phyloP scores from a whole-genome alignment of 2,329 filamentous ascomycete genomes.

The Grosmannia clavigera region DNA sequence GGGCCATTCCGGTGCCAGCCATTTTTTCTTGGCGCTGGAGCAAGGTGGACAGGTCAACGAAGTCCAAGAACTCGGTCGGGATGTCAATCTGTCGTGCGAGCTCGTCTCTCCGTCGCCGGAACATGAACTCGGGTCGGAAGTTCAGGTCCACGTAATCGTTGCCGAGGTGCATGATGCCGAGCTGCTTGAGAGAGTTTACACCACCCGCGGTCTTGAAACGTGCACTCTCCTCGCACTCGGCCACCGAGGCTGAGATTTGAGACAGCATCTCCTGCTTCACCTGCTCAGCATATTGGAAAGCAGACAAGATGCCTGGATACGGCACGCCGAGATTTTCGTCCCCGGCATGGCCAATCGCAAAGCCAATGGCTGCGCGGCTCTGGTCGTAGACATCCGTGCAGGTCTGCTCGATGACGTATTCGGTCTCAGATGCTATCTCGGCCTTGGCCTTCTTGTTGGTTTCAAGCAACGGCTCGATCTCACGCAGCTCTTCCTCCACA shows the following conservation, averaged over 20 bases:
- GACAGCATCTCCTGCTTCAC: constrained; percentile 85
- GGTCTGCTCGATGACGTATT: constrained; percentile 70
- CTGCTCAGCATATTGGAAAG: constrained; percentile 87
- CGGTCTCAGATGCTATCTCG: constrained; percentile 71
- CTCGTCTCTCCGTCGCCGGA: constrained; percentile 68
- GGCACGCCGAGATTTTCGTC: constrained; percentile 67
- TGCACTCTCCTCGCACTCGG: constrained; percentile 74
- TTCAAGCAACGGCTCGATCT: constrained; percentile 77
- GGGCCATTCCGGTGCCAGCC: constrained; percentile 84
- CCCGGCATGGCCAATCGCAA: constrained; percentile 65
- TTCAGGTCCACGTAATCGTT: constrained; percentile 75
- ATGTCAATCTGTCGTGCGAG: constrained; percentile 78
- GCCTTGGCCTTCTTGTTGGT: constrained; percentile 67
- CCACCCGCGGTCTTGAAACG: constrained; percentile 63
- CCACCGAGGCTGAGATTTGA: constrained; percentile 69
- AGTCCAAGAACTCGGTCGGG: constrained; percentile 80
- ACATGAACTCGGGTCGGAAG: constrained; percentile 91
- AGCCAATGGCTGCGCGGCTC: constrained; percentile 61
- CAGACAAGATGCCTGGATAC: constrained; percentile 75
- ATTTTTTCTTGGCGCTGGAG: constrained; percentile 90
- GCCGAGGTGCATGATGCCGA: constrained; percentile 79
- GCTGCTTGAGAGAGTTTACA: constrained; percentile 76
- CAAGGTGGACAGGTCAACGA: constrained; percentile 75
- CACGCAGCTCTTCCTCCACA: constrained; percentile 65
- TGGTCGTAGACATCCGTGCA: constrained; percentile 78